Evolutionary conservation across 495 filamentous ascomycete genomes (phyloP).

Genomic region (Apodospora peruviana): DNA sequence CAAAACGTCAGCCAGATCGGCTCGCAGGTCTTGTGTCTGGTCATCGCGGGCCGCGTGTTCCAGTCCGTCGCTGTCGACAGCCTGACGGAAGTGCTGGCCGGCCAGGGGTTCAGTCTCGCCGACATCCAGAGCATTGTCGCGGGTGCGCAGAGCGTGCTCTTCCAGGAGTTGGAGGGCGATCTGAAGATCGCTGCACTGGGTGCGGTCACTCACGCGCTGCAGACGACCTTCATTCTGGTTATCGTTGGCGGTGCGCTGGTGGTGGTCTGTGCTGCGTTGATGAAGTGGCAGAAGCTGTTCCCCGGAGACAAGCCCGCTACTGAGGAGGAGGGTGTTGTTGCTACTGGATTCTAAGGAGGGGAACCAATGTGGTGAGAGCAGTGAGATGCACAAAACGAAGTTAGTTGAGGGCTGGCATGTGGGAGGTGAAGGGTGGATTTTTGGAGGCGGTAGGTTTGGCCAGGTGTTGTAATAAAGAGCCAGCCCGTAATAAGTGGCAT

Average conservation of each 20-base stretch:
- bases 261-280: conserved; percentile 34
- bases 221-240: conserved; percentile 45
- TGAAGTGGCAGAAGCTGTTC: conserved; percentile 52
- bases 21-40: conserved; percentile 47
- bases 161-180: conserved; percentile 28
- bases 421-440: no score
- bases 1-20: conserved; percentile 50
- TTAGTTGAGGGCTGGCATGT: no score
- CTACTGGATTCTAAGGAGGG: no score
- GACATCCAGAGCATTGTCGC: conserved; percentile 42
- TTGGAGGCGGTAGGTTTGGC: no score
- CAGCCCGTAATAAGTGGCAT: no score
- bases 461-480: no score
- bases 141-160: conserved; percentile 38
- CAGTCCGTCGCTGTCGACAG: conserved; percentile 37
- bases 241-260: conserved; percentile 43
- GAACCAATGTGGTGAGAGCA: no score
- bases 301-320: background rate
- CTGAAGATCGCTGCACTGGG: conserved; percentile 31
- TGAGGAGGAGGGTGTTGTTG: background rate
- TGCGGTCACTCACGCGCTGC: conserved; percentile 46
- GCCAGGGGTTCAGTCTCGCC: conserved; percentile 15
- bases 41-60: conserved; percentile 54
- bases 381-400: no score
- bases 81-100: conserved; percentile 31